These are phyloP conservation scores for Linnemannia exigua DNA, from an alignment of 192 early-diverging fungal genomes.

Conservation along the genomic window DNA sequence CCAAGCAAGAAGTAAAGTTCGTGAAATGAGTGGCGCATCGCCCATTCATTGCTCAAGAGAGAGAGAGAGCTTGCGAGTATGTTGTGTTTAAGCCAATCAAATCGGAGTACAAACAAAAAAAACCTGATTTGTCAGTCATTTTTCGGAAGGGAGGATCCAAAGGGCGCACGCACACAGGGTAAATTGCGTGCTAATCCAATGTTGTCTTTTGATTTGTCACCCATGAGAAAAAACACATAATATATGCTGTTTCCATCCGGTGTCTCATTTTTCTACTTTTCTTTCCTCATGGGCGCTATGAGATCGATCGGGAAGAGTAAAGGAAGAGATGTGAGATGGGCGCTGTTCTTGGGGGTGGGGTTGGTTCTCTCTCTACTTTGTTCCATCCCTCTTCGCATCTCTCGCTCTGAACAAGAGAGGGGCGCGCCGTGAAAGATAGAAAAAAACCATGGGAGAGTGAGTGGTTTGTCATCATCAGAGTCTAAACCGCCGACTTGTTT, in stretches of 20 bases:
- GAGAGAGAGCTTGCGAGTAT: not conserved
- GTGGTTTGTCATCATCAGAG: not conserved
- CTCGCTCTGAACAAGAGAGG: not conserved
- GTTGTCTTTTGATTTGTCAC: not conserved
- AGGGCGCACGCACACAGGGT: not conserved
- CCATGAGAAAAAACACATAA: not conserved
- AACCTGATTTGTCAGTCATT: slow-evolving; percentile 9
- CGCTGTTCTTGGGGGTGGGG: not conserved
- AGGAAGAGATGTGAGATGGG: not conserved
- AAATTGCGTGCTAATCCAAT: not conserved
- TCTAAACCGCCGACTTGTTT: not conserved
- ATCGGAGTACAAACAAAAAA: slow-evolving; percentile 2
- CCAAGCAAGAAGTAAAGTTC: too few relatives aligned
- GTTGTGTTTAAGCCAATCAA: not conserved
- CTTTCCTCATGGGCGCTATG: not conserved
- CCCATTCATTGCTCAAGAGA: too few relatives aligned
- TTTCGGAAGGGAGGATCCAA: not conserved
- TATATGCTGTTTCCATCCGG: not conserved
- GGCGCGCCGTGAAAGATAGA: not conserved
- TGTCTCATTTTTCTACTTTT: not conserved
- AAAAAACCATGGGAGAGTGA: not conserved
- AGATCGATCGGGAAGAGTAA: not conserved
- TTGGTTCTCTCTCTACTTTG: not conserved
- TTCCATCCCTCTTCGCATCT: not conserved
- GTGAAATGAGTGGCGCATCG: too few relatives aligned